Percentiles rank a stretch among this genome's conserved stretches.
These are phyloP conservation scores for Xylaria sp. DNA, from an alignment of 2,329 filamentous ascomycete genomes.

Conservation along the genomic window DNA sequence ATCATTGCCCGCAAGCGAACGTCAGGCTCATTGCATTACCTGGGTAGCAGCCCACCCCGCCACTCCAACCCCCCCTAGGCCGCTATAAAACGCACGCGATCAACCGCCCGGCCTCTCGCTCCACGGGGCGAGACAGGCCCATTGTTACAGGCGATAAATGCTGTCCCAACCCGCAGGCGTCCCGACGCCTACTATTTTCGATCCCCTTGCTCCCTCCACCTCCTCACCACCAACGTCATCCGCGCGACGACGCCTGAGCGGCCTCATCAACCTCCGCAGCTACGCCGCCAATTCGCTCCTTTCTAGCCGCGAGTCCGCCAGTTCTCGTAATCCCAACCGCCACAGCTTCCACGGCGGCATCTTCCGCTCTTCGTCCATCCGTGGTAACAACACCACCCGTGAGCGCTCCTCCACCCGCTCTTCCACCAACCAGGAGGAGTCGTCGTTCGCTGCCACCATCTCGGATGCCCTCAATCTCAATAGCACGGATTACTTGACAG, in stretches of 20 bases:
- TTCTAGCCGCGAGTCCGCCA: conserved; percentile 43
- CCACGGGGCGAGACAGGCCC: conserved; percentile 26
- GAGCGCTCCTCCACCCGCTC: conserved; percentile 21
- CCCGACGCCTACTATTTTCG: conserved; percentile 45
- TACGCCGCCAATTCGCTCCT: conserved; percentile 38
- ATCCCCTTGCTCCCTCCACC: conserved; percentile 45
- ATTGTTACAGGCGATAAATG: conserved; percentile 41
- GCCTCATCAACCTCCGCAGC: conserved; percentile 46
- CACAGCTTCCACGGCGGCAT: conserved; percentile 39
- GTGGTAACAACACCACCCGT: conserved; percentile 25
- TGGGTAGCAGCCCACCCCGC: conserved; percentile 11
- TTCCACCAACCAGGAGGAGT: conserved; percentile 29
- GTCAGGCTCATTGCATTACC: neutral
- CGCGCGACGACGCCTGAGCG: conserved; percentile 45
- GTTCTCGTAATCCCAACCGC: conserved; percentile 36
- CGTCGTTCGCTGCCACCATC: conserved; percentile 28
- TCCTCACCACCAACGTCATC: conserved; percentile 42
- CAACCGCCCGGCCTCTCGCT: conserved; percentile 23
- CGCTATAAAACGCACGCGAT: conserved; percentile 30
- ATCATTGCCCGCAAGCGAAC: neutral
- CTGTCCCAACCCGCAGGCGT: conserved; percentile 46
- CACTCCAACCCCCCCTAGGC: conserved; percentile 15
- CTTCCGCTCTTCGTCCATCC: conserved; percentile 35
- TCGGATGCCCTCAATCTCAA: conserved; percentile 32
- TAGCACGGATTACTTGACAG: conserved; percentile 26